Evolutionary conservation across 495 filamentous ascomycete genomes (phyloP).

Genomic region (Symbiotaphrina buchneri): DNA sequence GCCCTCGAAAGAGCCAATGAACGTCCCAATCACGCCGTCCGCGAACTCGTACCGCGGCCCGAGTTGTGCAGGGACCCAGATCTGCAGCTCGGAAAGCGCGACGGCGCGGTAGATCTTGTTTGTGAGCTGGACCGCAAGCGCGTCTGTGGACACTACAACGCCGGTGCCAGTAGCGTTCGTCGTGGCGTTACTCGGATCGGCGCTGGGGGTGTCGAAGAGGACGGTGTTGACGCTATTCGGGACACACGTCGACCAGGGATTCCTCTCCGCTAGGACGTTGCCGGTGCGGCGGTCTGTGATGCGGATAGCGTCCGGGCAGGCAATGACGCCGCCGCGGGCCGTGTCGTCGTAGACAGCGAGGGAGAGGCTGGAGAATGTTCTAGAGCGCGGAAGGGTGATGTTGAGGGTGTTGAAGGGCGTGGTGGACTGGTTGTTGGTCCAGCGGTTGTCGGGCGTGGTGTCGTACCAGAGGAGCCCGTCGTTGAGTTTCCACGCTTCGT

Average conservation of each 20-base stretch:
- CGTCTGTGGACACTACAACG: conserved; percentile 11
- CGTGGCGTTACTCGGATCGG: no score
- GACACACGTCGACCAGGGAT: conserved; percentile 10
- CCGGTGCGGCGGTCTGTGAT: conserved; percentile 14
- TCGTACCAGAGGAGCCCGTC: conserved; percentile 22
- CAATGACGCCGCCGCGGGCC: conserved; percentile 14
- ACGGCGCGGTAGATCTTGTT: conserved; percentile 10
- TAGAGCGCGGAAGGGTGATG: conserved; percentile 16
- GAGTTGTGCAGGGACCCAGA: conserved; percentile 12
- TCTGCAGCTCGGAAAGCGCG: conserved; percentile 15
- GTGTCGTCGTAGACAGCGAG: conserved; percentile 17
- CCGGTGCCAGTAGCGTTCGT: no score
- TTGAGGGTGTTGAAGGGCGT: conserved; percentile 15
- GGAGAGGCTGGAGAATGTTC: conserved; percentile 16
- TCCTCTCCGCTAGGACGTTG: conserved; percentile 8
- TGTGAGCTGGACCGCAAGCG: conserved; percentile 13
- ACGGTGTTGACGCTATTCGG: conserved; percentile 19
- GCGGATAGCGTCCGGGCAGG: conserved; percentile 15
- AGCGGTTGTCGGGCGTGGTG: conserved; percentile 18
- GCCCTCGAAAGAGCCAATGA: no score
- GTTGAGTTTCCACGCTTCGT: conserved; percentile 18
- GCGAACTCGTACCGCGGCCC: conserved; percentile 10
- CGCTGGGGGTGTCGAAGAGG: conserved; percentile 11
- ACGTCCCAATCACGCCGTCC: no score
- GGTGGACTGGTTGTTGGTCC: conserved; percentile 19